phyloP scores from a whole-genome alignment of 805 yeast species.

The Jamesozyma gamospora region DNA sequence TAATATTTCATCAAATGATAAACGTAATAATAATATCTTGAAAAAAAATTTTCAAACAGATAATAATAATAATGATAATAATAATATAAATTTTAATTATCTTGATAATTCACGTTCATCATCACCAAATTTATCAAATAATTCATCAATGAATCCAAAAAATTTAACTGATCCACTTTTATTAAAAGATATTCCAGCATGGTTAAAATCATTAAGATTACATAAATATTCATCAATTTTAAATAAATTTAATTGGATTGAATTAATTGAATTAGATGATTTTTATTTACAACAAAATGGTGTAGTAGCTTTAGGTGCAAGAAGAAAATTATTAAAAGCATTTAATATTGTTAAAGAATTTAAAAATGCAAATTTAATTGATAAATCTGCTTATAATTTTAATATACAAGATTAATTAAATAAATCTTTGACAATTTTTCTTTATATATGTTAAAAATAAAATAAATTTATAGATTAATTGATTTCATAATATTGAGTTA shows the following conservation, averaged over 20 bases:
- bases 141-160: slow-evolving; percentile 35
- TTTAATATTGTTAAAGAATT: slow-evolving; percentile 69
- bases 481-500: no score
- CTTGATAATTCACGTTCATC: slow-evolving; percentile 23
- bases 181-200: slow-evolving; percentile 73
- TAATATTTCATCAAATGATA: slow-evolving; percentile 1
- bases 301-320: slow-evolving; percentile 89
- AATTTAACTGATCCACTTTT: slow-evolving; percentile 44
- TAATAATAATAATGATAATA: neutral
- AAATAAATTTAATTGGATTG: slow-evolving; percentile 66
- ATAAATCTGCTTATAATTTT: slow-evolving; percentile 14
- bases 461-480: no score
- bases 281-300: slow-evolving; percentile 65
- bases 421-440: no score
- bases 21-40: neutral
- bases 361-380: slow-evolving; percentile 33
- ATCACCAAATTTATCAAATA: slow-evolving; percentile 1
- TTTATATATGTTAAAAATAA: no score
- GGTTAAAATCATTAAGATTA: slow-evolving; percentile 81
- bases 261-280: slow-evolving; percentile 63
- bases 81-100: slow-evolving; percentile 2
- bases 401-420: no score
- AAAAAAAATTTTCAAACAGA: no score
- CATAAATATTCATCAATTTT: slow-evolving; percentile 90
- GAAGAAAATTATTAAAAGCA: slow-evolving; percentile 86